Evolutionary conservation across 345 rosid species (phyloP), one percentile per base, ranked within the genome.

Genomic region (Anacardium occidentale): DNA sequence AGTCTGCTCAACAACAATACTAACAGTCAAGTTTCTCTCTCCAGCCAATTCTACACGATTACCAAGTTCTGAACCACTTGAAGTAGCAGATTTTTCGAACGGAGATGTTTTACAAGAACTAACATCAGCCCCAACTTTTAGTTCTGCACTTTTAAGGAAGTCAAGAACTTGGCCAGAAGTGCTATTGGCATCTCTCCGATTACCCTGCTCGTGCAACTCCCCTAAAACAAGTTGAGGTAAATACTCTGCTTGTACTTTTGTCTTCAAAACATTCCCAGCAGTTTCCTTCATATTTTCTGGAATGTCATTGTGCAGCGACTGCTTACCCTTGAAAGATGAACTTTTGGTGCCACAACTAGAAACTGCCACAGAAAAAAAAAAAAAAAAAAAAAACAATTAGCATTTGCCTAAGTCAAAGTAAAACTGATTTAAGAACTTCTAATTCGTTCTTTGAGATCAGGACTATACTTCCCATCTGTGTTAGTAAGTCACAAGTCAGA

Each of bases 1-100:
- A 64, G 47, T 62, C 62, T 32, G 71, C 56, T 66, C 77, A 72
- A 65, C 53, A 14, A 50, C 7, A 34, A 51, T 21, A 51, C 75
- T 57, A 10, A 53, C 18, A 48, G 56, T n/a, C 34, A 57, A 32
- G 45, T 62, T 73, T 11, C 25, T 62, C 50, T 44, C 64, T 57
- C 34, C 63, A 72, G 15, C 72, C 50, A 47, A 52, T 11, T 69
- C 69, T 9, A 20, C 57, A 24, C 55, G 58, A 58, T 63, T 24
- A 48, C 25, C n/a, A 37, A 62, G 40, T 34, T 34, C 40, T 34
- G 60, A 58, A 20, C 21, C 22, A n/a, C 21, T 67, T 51, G 63
- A 8, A 10, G 45, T 9, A 57, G 60, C 63, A 47, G 56, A 60
- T 65, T 61, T 56, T 56, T 71, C 76, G 12, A 56, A n/a, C n/a